Conservation (phyloP, 306 rosid species). For the Albizia julibrissin region DNA sequence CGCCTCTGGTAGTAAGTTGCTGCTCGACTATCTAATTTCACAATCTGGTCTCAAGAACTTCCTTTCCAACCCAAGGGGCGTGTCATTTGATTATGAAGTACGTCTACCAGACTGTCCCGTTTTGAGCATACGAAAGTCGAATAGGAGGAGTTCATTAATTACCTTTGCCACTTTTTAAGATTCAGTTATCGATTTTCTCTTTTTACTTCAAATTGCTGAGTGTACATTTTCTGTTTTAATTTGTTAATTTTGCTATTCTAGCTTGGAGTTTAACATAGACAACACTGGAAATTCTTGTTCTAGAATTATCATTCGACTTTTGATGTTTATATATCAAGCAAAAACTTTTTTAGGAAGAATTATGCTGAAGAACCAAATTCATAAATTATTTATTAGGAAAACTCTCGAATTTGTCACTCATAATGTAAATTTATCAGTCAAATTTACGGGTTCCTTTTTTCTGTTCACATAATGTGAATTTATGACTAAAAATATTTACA, state of each 20-base stretch:
- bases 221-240: background rate
- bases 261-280: background rate
- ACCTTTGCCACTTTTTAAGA: too few relatives aligned
- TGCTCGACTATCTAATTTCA: constrained; percentile 19
- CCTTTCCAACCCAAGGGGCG: constrained; percentile 13
- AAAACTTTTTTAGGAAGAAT: too few relatives aligned
- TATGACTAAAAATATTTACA: too few relatives aligned
- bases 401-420: too few relatives aligned
- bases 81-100: background rate
- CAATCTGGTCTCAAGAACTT: constrained; percentile 6
- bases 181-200: too few relatives aligned
- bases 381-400: too few relatives aligned
- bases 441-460: too few relatives aligned
- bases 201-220: too few relatives aligned
- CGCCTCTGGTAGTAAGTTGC: constrained; percentile 51
- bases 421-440: too few relatives aligned
- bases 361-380: too few relatives aligned
- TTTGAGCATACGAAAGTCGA: background rate
- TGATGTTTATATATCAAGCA: background rate
- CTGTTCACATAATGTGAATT: too few relatives aligned
- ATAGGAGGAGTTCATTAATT: background rate
- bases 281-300: background rate
- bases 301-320: background rate
- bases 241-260: background rate
- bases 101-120: background rate